Base-by-base conservation (phyloP, 2,329 filamentous ascomycete species). In the Apiospora pterosperma region DNA sequence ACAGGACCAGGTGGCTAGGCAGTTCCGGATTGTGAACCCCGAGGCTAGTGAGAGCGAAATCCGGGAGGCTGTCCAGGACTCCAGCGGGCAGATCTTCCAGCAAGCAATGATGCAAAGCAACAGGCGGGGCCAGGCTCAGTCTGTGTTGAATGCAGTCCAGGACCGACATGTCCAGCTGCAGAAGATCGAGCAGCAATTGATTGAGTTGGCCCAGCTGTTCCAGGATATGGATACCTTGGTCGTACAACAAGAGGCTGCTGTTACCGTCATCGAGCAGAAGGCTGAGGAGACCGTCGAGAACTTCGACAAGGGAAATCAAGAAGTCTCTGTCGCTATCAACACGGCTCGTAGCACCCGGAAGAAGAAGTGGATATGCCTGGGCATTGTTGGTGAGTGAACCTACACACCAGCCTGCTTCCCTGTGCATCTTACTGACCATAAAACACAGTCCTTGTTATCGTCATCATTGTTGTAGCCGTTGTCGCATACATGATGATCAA, bases 321-420 rank as follows among this genome's bases (percentile, higher is more conserved):
- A 97, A 77, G 91, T 98, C 66, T 88, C 85, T 42, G 86, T 86
- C n/a, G 94, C 94, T 14, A 91, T 97, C 67, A 84, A 85, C 67
- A 97, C 92, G 70, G 95, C 95, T 10, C 85, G 90, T 76, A 87
- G 88, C 71, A 92, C 91, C 61, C 86, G 92, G 71, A 92, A 89
- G 82, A 97, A 96, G 93, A 97, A 97, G 91, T 97, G 93, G 94
- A 94, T 92, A 76, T 97, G 93, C 83, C 80, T 97, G 70, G 89
- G 90, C 73, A 92, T 97, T 73, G 81, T 84, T 71, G 80, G 85
- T 88, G 81, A 71, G 85, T 78, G 42, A 61, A 36, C 7, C 5
- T 36, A 59, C 21, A 44, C 36, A 19, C 21, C 36, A 59, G 14
- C 28, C 16, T 5, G 42, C 11, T n/a, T 16, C 21, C 6, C 36